A percentile compares a stretch with the other conserved stretches of the same genome.
Evolutionary conservation across 2,329 filamentous ascomycete species (phyloP).

Genomic region (Penicillium sp.): DNA sequence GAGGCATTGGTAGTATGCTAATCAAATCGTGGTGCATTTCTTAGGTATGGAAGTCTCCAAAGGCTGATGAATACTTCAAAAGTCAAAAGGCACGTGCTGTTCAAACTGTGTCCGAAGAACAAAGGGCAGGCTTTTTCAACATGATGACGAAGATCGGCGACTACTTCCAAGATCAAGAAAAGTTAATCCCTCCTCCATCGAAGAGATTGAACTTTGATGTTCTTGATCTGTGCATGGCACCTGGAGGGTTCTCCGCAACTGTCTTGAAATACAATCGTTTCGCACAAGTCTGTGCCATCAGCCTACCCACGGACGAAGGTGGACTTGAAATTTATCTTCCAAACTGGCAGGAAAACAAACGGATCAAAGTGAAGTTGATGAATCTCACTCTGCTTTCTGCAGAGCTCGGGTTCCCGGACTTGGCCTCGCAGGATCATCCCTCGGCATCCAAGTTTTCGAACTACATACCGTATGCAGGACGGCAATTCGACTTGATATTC

Average conservation of each 20-base stretch:
- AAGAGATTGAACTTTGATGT: neutral
- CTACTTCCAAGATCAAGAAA: neutral
- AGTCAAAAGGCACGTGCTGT: neutral
- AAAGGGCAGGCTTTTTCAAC: neutral
- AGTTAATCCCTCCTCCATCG: neutral
- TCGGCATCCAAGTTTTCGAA: neutral
- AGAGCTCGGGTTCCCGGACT: neutral
- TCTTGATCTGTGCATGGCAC: slow-evolving; percentile 6
- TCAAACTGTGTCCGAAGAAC: neutral
- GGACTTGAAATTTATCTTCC: neutral
- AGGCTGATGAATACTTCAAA: neutral
- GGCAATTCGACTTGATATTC: neutral
- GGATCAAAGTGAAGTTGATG: neutral
- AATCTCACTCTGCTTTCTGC: slow-evolving; percentile 6
- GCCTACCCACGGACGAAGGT: neutral
- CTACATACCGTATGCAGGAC: neutral
- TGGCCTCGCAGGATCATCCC: neutral
- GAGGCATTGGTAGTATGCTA: neutral
- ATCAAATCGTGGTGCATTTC: neutral
- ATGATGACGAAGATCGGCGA: slow-evolving; percentile 1
- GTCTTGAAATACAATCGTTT: neutral
- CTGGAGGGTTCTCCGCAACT: neutral
- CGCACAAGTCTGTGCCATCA: neutral
- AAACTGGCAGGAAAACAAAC: neutral
- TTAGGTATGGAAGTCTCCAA: neutral